Percentiles rank a stretch among this genome's conserved stretches.
phyloP scores from a whole-genome alignment of 768 basidiomycete genomes.

The Hydnomerulius pinastri region DNA sequence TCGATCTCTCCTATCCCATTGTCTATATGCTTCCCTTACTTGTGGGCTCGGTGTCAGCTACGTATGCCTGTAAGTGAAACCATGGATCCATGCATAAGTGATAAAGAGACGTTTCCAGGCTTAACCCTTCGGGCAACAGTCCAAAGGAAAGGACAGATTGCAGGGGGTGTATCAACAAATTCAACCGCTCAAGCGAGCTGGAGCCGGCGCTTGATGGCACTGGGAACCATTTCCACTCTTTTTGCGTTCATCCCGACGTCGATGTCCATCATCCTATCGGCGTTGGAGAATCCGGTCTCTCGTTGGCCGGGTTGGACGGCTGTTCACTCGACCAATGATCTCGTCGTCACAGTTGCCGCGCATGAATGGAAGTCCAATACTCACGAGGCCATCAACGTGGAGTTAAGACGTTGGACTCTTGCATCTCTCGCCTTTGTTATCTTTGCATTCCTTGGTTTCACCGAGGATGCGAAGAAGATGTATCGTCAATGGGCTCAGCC shows the following conservation, averaged over 20 bases:
- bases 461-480: slow-evolving; percentile 15
- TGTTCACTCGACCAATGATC: slow-evolving; percentile 12
- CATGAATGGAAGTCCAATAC: slow-evolving; percentile 9
- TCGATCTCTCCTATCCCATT: slow-evolving; percentile 40
- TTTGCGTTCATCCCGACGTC: slow-evolving; percentile 17
- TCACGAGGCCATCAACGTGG: not conserved
- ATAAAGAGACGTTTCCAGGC: slow-evolving; percentile 6
- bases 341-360: slow-evolving; percentile 8
- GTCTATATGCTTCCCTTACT: slow-evolving; percentile 47
- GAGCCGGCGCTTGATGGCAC: slow-evolving; percentile 15
- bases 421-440: slow-evolving; percentile 12
- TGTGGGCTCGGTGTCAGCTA: slow-evolving; percentile 45
- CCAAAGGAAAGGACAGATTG: not conserved
- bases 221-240: slow-evolving; percentile 6
- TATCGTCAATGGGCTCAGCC: slow-evolving; percentile 1
- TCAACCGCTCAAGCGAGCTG: not conserved
- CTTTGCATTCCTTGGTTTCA: slow-evolving; percentile 19
- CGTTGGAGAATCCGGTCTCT: slow-evolving; percentile 4
- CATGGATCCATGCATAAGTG: not conserved
- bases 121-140: slow-evolving; percentile 7
- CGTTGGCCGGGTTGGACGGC: slow-evolving; percentile 24
- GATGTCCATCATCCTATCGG: slow-evolving; percentile 7
- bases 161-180: not conserved
- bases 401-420: slow-evolving; percentile 23
- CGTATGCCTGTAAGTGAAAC: slow-evolving; percentile 36